Evolutionary conservation across 176 grass and related monocot genomes (phyloP).

Genomic region (Avena eriantha): DNA sequence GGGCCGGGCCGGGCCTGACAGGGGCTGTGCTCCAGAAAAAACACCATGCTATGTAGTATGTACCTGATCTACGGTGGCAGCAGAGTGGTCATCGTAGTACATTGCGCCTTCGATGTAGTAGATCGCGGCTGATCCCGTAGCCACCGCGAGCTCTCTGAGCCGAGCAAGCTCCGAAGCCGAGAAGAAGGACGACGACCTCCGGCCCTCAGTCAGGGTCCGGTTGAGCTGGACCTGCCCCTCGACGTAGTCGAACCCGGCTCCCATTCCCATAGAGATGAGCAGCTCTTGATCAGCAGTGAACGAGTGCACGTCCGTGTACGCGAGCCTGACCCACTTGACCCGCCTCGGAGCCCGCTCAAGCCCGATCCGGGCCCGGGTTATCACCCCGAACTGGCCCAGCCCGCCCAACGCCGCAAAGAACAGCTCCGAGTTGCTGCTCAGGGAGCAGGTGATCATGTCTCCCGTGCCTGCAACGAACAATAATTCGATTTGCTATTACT

Average conservation of each 20-base stretch:
- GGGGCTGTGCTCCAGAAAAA: neutral
- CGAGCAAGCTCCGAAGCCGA: constrained; percentile 24
- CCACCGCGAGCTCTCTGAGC: constrained; percentile 37
- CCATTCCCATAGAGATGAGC: constrained; percentile 1
- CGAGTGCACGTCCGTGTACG: constrained; percentile 32
- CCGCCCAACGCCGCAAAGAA: constrained; percentile 55
- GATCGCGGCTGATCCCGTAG: neutral
- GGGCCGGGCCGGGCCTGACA: too few species aligned
- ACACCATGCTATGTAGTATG: neutral
- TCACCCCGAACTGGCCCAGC: constrained; percentile 64
- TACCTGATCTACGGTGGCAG: constrained; percentile 20
- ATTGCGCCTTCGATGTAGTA: constrained; percentile 57
- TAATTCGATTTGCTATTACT: neutral
- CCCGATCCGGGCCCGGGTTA: constrained; percentile 50
- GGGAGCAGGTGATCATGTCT: constrained; percentile 51
- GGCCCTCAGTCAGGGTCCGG: constrained; percentile 39
- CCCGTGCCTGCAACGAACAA: constrained; percentile 48
- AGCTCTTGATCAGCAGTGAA: constrained; percentile 57
- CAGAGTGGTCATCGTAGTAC: constrained; percentile 39
- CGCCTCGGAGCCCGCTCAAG: constrained; percentile 39
- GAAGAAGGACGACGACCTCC: constrained; percentile 60
- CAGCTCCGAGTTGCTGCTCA: constrained; percentile 29
- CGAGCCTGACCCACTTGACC: constrained; percentile 50
- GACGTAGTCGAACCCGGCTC: constrained; percentile 44
- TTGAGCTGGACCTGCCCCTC: constrained; percentile 55